A percentile compares a stretch with the other conserved stretches of the same genome.
phyloP scores from a whole-genome alignment of 75 land plant species.

The Sequoiadendron giganteum region DNA sequence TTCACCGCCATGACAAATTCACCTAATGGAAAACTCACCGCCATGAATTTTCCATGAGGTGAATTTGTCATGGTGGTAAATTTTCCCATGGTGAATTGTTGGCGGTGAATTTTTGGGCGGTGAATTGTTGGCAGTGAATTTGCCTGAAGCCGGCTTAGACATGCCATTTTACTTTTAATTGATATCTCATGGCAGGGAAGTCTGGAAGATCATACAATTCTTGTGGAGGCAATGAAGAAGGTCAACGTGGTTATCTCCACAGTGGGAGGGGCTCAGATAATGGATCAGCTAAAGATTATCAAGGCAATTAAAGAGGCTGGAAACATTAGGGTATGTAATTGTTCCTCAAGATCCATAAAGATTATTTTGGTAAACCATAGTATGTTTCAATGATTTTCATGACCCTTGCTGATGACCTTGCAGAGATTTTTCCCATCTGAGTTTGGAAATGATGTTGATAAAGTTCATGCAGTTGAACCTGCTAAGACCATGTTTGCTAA shows the following conservation, averaged over 20 bases:
- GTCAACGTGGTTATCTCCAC: conserved; percentile 46
- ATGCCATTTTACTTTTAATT: background rate
- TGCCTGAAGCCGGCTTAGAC: no score
- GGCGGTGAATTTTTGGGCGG: no score
- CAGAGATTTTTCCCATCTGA: conserved; percentile 64
- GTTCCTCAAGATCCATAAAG: background rate
- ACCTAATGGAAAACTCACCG: no score
- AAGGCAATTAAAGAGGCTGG: conserved; percentile 46
- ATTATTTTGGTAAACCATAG: background rate
- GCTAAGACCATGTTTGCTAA: conserved; percentile 13
- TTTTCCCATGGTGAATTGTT: no score
- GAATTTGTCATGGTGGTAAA: no score
- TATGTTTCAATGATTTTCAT: background rate
- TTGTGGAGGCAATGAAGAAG: conserved; percentile 31
- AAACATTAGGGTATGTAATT: conserved; percentile 25
- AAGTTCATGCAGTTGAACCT: conserved; percentile 15
- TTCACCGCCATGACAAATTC: no score
- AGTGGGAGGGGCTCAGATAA: conserved; percentile 4
- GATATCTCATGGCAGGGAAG: conserved; percentile 18
- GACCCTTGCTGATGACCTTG: background rate
- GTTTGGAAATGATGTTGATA: conserved; percentile 47
- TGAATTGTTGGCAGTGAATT: no score
- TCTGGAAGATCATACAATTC: conserved; percentile 30
- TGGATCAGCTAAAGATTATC: conserved; percentile 34
- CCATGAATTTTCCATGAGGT: no score